phyloP scores from a whole-genome alignment of 768 basidiomycete genomes.

The Xerocomellus dryophilus region DNA sequence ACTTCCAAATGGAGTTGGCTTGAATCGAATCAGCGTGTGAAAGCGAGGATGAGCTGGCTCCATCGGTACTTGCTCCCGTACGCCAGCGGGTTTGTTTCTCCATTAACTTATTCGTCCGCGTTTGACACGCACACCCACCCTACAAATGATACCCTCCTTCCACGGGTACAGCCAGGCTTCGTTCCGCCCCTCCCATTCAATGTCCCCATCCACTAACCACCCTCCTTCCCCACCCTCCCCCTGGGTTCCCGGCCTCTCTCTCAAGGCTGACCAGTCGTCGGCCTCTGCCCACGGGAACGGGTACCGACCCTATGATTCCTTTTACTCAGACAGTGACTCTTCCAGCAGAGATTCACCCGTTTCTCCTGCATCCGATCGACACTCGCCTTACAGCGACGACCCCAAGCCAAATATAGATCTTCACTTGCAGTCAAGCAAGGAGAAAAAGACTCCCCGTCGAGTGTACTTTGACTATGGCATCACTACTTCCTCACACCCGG shows the following conservation, averaged over 20 bases:
- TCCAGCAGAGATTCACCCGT: slow-evolving; percentile 6
- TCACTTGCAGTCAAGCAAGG: slow-evolving; percentile 5
- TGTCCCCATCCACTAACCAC: not conserved
- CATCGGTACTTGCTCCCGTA: not conserved
- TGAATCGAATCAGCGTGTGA: not conserved
- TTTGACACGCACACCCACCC: slow-evolving; percentile 1
- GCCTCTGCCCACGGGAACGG: not conserved
- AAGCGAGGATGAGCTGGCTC: not conserved
- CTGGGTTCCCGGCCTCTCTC: not conserved
- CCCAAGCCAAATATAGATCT: not conserved
- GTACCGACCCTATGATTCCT: not conserved
- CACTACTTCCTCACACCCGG: not conserved
- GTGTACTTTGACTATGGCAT: slow-evolving; percentile 24
- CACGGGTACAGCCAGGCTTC: not conserved
- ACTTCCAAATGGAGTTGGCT: not conserved
- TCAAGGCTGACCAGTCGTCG: not conserved
- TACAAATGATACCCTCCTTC: slow-evolving; percentile 7
- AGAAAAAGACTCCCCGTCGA: slow-evolving; percentile 18
- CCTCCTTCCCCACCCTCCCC: not conserved
- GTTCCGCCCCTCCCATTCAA: not conserved
- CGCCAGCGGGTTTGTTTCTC: not conserved
- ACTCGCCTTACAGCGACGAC: slow-evolving; percentile 7
- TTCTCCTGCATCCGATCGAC: not conserved
- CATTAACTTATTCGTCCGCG: slow-evolving; percentile 1
- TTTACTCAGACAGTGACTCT: slow-evolving; percentile 14